A percentile compares a stretch with the other conserved stretches of the same genome.
Conservation (phyloP, 116 monocot genomes). For the Papilionanthe hybrid region DNA sequence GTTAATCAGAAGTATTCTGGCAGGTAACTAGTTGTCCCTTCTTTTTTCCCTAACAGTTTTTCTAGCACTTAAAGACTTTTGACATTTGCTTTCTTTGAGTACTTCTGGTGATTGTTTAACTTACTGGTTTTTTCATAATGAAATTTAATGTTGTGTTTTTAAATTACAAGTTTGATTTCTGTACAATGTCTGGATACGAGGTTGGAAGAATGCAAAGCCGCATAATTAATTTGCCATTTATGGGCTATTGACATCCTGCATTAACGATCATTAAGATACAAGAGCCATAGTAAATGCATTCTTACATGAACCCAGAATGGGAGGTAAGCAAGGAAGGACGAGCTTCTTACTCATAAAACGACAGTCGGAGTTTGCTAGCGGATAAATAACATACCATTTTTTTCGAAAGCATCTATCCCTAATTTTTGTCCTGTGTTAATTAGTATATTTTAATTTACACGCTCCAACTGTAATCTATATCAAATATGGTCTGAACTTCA, state of each 20-base stretch:
- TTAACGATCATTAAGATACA: not conserved
- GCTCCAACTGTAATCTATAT: not conserved
- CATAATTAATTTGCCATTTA: not conserved
- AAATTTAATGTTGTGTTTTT: not conserved
- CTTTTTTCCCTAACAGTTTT: not conserved
- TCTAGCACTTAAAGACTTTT: not conserved
- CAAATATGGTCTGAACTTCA: not conserved
- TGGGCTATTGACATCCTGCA: not conserved
- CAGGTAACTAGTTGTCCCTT: constrained; percentile 37
- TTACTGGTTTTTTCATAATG: not conserved
- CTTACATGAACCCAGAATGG: not conserved
- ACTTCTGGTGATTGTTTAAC: not conserved
- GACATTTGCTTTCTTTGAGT: not conserved
- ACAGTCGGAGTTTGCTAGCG: too few species aligned
- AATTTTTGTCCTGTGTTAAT: not conserved
- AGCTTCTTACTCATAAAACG: not conserved
- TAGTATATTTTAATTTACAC: not conserved
- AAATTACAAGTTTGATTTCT: not conserved
- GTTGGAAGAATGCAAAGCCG: not conserved
- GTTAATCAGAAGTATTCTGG: constrained; percentile 71
- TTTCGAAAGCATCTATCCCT: too few species aligned
- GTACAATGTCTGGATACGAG: not conserved
- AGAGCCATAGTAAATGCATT: not conserved
- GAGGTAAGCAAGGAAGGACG: not conserved
- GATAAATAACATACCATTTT: too few species aligned